Conservation (phyloP, 805 yeast species). For the Wickerhamiella shivajii region DNA sequence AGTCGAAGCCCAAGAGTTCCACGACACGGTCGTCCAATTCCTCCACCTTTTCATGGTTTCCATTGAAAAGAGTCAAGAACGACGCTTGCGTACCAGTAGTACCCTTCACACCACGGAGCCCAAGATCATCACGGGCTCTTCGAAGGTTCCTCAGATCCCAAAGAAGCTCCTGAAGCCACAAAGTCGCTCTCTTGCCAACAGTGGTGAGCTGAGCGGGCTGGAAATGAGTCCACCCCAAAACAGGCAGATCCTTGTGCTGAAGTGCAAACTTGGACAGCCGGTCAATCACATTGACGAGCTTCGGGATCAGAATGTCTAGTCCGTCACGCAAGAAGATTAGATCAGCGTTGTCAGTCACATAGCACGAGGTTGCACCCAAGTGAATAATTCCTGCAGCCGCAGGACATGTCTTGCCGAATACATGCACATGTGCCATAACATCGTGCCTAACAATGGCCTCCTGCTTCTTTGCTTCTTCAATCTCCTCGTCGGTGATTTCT, state of each 20-base stretch:
- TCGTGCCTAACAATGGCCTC: slow-evolving; percentile 98
- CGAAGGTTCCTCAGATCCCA: slow-evolving; percentile 96
- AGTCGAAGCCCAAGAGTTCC: slow-evolving; percentile 83
- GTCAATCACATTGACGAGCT: slow-evolving; percentile 89
- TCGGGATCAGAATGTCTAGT: slow-evolving; percentile 82
- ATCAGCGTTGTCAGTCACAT: slow-evolving; percentile 95
- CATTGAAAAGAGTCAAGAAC: slow-evolving; percentile 86
- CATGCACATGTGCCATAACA: slow-evolving; percentile 98
- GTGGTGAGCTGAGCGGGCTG: slow-evolving; percentile 99
- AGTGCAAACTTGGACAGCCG: slow-evolving; percentile 78
- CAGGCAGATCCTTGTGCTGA: slow-evolving; percentile 88
- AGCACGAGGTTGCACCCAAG: slow-evolving; percentile 96
- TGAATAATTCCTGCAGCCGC: slow-evolving; percentile 97
- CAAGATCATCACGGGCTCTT: slow-evolving; percentile 92
- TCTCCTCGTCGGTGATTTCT: slow-evolving; percentile 82
- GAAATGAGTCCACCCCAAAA: slow-evolving; percentile 98
- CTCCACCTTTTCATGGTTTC: slow-evolving; percentile 94
- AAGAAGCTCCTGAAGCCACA: slow-evolving; percentile 93
- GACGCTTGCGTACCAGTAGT: slow-evolving; percentile 99
- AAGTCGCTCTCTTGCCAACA: slow-evolving; percentile 93
- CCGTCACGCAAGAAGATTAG: slow-evolving; percentile 93
- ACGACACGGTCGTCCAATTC: slow-evolving; percentile 81
- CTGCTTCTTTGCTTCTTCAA: slow-evolving; percentile 74
- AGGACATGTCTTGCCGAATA: slow-evolving; percentile 84
- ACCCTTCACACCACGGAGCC: slow-evolving; percentile 96